phyloP scores from a whole-genome alignment of 164 flowering plant species.

The Tetrastigma voinierianum region DNA sequence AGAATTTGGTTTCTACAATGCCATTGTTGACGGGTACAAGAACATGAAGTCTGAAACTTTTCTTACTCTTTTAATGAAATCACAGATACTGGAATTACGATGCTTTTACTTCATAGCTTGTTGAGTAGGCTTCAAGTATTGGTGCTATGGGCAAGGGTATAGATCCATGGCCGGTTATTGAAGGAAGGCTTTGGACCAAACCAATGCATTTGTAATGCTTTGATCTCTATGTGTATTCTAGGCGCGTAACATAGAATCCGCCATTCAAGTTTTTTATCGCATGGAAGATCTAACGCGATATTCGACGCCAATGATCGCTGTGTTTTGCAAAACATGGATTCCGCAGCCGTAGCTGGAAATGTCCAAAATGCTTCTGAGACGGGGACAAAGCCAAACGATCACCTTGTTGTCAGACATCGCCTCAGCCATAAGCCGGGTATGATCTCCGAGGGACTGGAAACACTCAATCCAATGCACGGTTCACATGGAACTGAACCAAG shows the following conservation, averaged over 20 bases:
- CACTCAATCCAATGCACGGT: slow-evolving; percentile 56
- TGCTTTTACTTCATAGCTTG: slow-evolving; percentile 72
- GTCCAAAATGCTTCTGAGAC: slow-evolving; percentile 56
- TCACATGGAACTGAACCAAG: slow-evolving; percentile 59
- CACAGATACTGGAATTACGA: slow-evolving; percentile 36
- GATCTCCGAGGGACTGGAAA: slow-evolving; percentile 65
- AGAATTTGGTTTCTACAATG: slow-evolving; percentile 72
- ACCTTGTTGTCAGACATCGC: slow-evolving; percentile 67
- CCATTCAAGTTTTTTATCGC: slow-evolving; percentile 49
- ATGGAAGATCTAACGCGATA: slow-evolving; percentile 58
- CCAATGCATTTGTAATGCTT: slow-evolving; percentile 50
- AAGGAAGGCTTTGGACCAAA: slow-evolving; percentile 57
- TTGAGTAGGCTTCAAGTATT: slow-evolving; percentile 78
- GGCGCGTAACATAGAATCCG: slow-evolving; percentile 70
- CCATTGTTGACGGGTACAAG: slow-evolving; percentile 66
- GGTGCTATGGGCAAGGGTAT: slow-evolving; percentile 71
- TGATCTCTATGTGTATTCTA: slow-evolving; percentile 84
- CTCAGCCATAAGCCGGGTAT: slow-evolving; percentile 93
- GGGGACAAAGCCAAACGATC: slow-evolving; percentile 64
- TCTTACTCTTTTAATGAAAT: slow-evolving; percentile 51
- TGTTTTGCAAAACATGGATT: slow-evolving; percentile 84
- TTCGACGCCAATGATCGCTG: slow-evolving; percentile 87
- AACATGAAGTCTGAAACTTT: slow-evolving; percentile 56
- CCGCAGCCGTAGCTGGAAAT: slow-evolving; percentile 58
- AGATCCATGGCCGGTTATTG: slow-evolving; percentile 63